phyloP scores from a whole-genome alignment of 2,329 filamentous ascomycete species.

The Xylariomycetidae sp. region DNA sequence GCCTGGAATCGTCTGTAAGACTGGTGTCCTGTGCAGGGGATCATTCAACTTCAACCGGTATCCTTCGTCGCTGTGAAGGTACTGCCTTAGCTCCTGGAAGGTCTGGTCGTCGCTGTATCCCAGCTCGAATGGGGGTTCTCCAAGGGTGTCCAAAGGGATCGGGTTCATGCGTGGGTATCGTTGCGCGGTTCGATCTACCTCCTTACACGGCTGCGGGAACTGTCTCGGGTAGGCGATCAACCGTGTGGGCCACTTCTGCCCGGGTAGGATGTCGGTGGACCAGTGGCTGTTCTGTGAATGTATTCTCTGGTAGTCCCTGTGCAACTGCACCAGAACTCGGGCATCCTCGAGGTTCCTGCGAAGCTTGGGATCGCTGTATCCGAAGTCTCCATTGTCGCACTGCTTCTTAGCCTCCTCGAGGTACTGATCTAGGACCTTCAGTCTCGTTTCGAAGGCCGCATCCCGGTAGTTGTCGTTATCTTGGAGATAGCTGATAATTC shows the following conservation, averaged over 20 bases:
- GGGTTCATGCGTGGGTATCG: too few species aligned
- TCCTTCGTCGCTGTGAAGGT: too few species aligned
- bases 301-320: conserved; percentile 13
- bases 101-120: too few species aligned
- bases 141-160: too few species aligned
- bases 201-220: conserved; percentile 15
- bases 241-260: conserved; percentile 13
- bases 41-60: too few species aligned
- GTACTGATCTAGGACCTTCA: conserved; percentile 31
- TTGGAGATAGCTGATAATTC: conserved; percentile 40
- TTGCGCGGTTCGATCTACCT: too few species aligned
- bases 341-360: conserved; percentile 16
- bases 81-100: too few species aligned
- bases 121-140: too few species aligned
- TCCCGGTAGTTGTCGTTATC: conserved; percentile 43
- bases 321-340: conserved; percentile 17
- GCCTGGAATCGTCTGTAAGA: too few species aligned
- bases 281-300: conserved; percentile 16
- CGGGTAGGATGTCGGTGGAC: conserved; percentile 14
- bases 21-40: too few species aligned
- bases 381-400: conserved; percentile 19
- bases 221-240: conserved; percentile 18
- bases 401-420: conserved; percentile 24
- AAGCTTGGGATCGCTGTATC: conserved; percentile 14
- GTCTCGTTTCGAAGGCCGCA: conserved; percentile 17